Evolutionary conservation across 2,329 filamentous ascomycete species (phyloP).

Genomic region (Pezicula rhizophila): DNA sequence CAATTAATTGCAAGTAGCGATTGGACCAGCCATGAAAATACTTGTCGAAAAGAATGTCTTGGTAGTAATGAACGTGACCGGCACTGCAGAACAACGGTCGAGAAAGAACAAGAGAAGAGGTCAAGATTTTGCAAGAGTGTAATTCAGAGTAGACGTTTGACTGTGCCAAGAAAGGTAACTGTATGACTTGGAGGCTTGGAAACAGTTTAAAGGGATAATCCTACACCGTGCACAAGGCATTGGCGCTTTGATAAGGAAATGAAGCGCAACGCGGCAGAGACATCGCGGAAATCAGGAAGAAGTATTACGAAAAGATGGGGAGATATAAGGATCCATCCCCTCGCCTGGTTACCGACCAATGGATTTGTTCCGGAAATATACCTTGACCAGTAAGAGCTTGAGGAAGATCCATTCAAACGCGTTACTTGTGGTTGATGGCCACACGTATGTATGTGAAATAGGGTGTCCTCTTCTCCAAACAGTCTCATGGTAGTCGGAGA

Average conservation of each 20-base stretch:
- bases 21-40: constrained; percentile 24
- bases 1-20: constrained; percentile 7
- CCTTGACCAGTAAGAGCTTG: background rate
- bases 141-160: constrained; percentile 1
- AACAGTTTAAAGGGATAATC: constrained; percentile 15
- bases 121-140: constrained; percentile 9
- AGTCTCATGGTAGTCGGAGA: constrained; percentile 23
- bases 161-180: constrained; percentile 5
- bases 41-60: constrained; percentile 13
- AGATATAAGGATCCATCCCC: background rate
- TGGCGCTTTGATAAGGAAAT: constrained; percentile 19
- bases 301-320: background rate
- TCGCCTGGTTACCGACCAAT: background rate
- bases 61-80: constrained; percentile 21
- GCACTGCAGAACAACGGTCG: constrained; percentile 20
- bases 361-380: too few species aligned
- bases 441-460: constrained; percentile 2
- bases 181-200: constrained; percentile 10
- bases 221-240: constrained; percentile 16
- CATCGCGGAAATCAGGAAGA: background rate
- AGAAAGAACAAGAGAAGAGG: constrained; percentile 11
- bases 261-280: constrained; percentile 13
- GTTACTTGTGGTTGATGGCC: background rate
- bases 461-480: constrained; percentile 9
- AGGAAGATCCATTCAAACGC: background rate